Base-by-base conservation (phyloP, 208 protist genomes). In the Leishmania amazonensis region DNA sequence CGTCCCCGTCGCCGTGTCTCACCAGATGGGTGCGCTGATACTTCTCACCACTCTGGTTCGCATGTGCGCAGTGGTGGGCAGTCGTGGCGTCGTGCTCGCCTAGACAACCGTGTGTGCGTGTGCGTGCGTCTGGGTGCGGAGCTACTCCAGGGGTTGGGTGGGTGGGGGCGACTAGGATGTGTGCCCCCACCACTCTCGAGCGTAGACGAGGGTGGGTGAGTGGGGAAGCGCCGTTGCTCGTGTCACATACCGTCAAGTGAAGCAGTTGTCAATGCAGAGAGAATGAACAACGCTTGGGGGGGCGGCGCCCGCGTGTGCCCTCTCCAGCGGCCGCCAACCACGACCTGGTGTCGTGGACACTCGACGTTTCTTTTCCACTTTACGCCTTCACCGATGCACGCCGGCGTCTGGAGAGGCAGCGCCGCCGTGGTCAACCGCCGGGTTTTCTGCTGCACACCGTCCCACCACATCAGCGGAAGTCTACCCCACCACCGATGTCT, bases 11-110 rank as follows among this genome's bases (percentile, higher is more conserved):
- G 98, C 95, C 5, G 93, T 93, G 28, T 83, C 88, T 15, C 97
- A 99, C 80, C 96, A 98, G 79, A 85, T 96, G 40, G 90, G 91
- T n/a, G 90, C 95, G 31, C 79, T 98, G 49, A n/a, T 95, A 1
- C 88, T 98, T 7, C 90, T 98, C 17, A 89, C 93, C 57, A 93
- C 88, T 45, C 82, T 97, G 19, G 91, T 97, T 72, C 91, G 91
- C 51, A 80, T 95, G 74, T 97, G 92, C 72, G 90, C 92, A 2
- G 81, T 95, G 54, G 53, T 97, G 13, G 90, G 94, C 72, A 91
- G 87, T 58, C 86, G 88, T 47, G 91, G 94, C 49, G 28, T 94
- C 58, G 71, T 89, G 28, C 76, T 96, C n/a, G 85, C 75, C 0
- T 91, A 86, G 71, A 35, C 38, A 53, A 2, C 21, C 45, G 45